Percentiles rank a stretch among this genome's conserved stretches.
These are phyloP conservation scores for Alternaria metachromatica DNA, from an alignment of 2,329 filamentous ascomycete genomes.

Conservation along the genomic window DNA sequence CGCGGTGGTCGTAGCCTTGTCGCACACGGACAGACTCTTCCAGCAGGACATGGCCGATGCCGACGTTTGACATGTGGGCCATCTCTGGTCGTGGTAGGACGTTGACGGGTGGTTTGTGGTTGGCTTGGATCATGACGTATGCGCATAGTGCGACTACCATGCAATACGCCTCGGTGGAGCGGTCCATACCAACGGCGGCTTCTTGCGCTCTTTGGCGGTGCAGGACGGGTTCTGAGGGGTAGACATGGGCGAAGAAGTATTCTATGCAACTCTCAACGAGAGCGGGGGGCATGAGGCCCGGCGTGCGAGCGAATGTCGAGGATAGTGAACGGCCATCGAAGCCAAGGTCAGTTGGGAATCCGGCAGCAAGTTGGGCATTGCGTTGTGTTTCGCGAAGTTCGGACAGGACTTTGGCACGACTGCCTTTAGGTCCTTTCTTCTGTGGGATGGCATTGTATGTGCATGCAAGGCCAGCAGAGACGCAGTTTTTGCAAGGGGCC, in stretches of 20 bases:
- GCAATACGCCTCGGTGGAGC: constrained; percentile 63
- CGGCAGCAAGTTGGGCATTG: constrained; percentile 54
- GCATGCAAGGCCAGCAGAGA: constrained; percentile 65
- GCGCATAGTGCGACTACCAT: constrained; percentile 60
- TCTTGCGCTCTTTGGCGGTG: constrained; percentile 61
- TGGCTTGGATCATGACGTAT: constrained; percentile 59
- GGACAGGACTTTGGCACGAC: constrained; percentile 68
- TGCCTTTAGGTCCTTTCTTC: constrained; percentile 69
- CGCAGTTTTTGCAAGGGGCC: constrained; percentile 66
- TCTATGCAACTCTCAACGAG: constrained; percentile 63
- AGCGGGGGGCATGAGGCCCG: constrained; percentile 58
- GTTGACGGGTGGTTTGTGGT: constrained; percentile 52
- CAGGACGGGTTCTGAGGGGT: constrained; percentile 69
- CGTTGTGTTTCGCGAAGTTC: constrained; percentile 63
- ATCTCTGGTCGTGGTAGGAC: constrained; percentile 56
- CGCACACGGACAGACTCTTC: constrained; percentile 65
- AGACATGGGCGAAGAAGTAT: constrained; percentile 67
- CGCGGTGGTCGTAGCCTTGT: constrained; percentile 64
- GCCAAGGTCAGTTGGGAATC: constrained; percentile 45
- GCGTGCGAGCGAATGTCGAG: constrained; percentile 55
- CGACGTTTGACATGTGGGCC: constrained; percentile 52
- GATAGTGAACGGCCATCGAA: constrained; percentile 52
- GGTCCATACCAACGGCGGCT: constrained; percentile 59
- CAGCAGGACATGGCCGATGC: constrained; percentile 62
- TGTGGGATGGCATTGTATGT: constrained; percentile 70